Base-by-base conservation (phyloP, 2,329 filamentous ascomycete genomes). In the Diaporthe citriasiana region DNA sequence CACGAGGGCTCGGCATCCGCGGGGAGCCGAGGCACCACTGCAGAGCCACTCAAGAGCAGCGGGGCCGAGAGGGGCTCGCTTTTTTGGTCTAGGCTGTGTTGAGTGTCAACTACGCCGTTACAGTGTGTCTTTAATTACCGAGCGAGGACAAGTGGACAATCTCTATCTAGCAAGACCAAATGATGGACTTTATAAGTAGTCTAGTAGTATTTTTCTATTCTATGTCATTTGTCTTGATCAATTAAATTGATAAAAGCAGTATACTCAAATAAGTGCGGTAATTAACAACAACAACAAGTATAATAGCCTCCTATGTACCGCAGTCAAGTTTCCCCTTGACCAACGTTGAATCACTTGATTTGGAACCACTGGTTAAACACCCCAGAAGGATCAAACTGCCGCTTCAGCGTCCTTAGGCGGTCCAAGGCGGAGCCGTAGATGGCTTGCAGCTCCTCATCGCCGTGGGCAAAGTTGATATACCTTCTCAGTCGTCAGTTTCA, bases 381-480 rank as follows among this genome's bases (percentile, higher is more conserved):
- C 22, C 82, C 80, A 4, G 82, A 71, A 1, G 85, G 87, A 73
- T 90, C 88, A 73, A 87, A 89, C 76, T 84, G 83, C 45, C 78
- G 75, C 83, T 90, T 90, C 77, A 89, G 75, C 12, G 74, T 76
- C 73, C 78, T 80, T 77, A 90, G 80, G 68, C 82, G 84, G 45
- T 77, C 72, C 59, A 89, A 87, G 65, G 80, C 81, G 19, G 55
- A 38, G 10, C 88, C 88, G 77, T 90, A 90, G 81, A 84, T 82
- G 2, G 80, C 78, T 65, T 80, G 72, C 0, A 80, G 77, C 1
- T 78, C 78, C 80, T 90, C 87, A 12, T 85, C 81, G 1, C 87
- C 87, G 69, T 83, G 83, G 0, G 87, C 88, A 76, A 89, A 90
- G 79, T 90, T 90, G 69, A 88, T 82, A 73, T 89, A 89, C 0